Evolutionary conservation across 1,139 yeast species (phyloP).

Genomic region (Komagataea norvegica): DNA sequence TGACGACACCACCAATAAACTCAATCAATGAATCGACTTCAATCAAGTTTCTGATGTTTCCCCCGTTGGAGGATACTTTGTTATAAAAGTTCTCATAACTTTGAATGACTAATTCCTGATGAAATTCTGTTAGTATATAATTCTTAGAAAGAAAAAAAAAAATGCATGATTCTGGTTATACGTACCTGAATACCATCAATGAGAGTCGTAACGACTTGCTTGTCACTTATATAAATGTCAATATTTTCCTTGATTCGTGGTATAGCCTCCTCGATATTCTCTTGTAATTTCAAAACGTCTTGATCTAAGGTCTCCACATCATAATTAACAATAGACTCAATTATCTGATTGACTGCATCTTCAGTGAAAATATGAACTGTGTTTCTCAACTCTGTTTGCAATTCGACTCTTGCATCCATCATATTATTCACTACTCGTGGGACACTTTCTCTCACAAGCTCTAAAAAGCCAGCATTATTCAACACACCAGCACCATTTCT

Average conservation of each 20-base stretch:
- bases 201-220: slow-evolving; percentile 42
- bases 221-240: slow-evolving; percentile 40
- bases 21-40: slow-evolving; percentile 54
- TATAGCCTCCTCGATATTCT: slow-evolving; percentile 45
- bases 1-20: slow-evolving; percentile 43
- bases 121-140: slow-evolving; percentile 4
- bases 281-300: slow-evolving; percentile 41
- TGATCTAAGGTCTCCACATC: slow-evolving; percentile 25
- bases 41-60: slow-evolving; percentile 38
- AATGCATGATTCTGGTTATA: too few relatives aligned
- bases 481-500: slow-evolving; percentile 29
- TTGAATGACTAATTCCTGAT: slow-evolving; percentile 42
- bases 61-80: slow-evolving; percentile 19
- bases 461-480: slow-evolving; percentile 40
- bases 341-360: slow-evolving; percentile 34
- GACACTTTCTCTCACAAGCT: slow-evolving; percentile 61
- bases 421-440: slow-evolving; percentile 83
- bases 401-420: slow-evolving; percentile 79
- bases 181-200: slow-evolving; percentile 50
- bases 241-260: slow-evolving; percentile 54
- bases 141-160: neutral
- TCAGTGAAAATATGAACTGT: slow-evolving; percentile 62
- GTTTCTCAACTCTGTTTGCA: slow-evolving; percentile 67
- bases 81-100: slow-evolving; percentile 43
- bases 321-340: slow-evolving; percentile 18